phyloP scores from a whole-genome alignment of 2,329 filamentous ascomycete species.

The Fusarium annulatum region DNA sequence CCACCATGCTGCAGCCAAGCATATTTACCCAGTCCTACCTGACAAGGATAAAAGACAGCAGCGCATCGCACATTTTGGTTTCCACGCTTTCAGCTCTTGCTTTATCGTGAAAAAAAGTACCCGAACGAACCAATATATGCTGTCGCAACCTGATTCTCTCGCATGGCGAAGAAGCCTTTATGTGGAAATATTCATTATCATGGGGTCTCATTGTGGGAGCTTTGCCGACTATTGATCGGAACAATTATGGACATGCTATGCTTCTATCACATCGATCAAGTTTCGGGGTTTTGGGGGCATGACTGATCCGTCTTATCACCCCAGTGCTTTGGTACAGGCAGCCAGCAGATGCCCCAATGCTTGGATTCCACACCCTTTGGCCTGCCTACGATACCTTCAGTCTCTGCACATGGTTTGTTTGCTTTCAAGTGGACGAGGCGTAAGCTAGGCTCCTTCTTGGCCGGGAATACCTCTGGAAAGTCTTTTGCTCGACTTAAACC shows the following conservation, averaged over 20 bases:
- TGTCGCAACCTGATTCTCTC: background rate
- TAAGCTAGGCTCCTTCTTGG: background rate
- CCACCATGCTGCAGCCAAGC: background rate
- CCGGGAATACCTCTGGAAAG: background rate
- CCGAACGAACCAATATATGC: background rate
- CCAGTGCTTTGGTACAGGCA: background rate
- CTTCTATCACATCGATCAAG: background rate
- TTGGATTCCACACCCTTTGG: background rate
- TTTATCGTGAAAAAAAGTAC: background rate
- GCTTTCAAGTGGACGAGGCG: background rate
- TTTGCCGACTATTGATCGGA: background rate
- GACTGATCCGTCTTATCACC: background rate
- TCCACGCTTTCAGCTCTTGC: background rate
- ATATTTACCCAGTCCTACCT: background rate
- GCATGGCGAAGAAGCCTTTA: background rate
- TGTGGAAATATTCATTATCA: background rate
- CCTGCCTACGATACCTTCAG: background rate
- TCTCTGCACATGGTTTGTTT: background rate
- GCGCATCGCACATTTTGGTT: background rate
- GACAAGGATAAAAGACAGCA: background rate
- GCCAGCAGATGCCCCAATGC: background rate
- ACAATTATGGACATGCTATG: background rate
- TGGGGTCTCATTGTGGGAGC: background rate
- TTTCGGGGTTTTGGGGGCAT: background rate
- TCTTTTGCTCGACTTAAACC: background rate